These are phyloP conservation scores for Pythium periplocum DNA, from an alignment of 352 stramenopile species.

Conservation along the genomic window DNA sequence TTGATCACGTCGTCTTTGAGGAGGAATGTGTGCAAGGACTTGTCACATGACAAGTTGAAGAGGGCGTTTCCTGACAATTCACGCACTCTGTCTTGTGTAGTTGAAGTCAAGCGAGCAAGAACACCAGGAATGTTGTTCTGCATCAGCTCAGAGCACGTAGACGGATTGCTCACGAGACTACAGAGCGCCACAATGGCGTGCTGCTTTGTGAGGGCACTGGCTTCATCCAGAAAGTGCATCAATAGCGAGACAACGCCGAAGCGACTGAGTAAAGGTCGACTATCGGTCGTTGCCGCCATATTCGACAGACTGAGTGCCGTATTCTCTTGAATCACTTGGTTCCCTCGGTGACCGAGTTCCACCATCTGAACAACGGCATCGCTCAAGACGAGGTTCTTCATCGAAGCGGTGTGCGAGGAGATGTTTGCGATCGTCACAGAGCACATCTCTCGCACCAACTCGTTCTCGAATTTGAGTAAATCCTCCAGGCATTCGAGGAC, in stretches of 20 bases:
- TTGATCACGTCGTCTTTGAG: constrained; percentile 72
- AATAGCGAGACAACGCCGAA: constrained; percentile 69
- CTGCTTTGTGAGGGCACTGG: constrained; percentile 47
- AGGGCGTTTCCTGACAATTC: constrained; percentile 72
- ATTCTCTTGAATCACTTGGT: constrained; percentile 58
- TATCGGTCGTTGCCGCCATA: constrained; percentile 56
- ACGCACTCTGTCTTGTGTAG: constrained; percentile 44
- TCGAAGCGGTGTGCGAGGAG: constrained; percentile 47
- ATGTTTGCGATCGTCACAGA: constrained; percentile 74
- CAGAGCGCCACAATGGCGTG: constrained; percentile 68
- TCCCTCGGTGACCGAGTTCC: constrained; percentile 47
- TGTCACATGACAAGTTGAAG: constrained; percentile 79
- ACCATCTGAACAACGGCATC: constrained; percentile 64
- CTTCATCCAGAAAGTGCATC: constrained; percentile 58
- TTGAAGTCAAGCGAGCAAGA: constrained; percentile 36
- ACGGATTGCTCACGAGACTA: constrained; percentile 50
- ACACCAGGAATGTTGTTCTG: constrained; percentile 60
- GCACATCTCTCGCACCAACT: constrained; percentile 59
- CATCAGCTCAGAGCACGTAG: constrained; percentile 57
- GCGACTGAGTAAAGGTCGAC: constrained; percentile 44
- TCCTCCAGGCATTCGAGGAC: constrained; percentile 73
- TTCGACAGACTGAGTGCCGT: constrained; percentile 71
- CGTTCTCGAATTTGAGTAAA: constrained; percentile 69
- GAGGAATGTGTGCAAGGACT: constrained; percentile 53
- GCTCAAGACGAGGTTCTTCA: constrained; percentile 64